Evolutionary conservation across 2,329 filamentous ascomycete species (phyloP).

Genomic region (Didymella lethalis): DNA sequence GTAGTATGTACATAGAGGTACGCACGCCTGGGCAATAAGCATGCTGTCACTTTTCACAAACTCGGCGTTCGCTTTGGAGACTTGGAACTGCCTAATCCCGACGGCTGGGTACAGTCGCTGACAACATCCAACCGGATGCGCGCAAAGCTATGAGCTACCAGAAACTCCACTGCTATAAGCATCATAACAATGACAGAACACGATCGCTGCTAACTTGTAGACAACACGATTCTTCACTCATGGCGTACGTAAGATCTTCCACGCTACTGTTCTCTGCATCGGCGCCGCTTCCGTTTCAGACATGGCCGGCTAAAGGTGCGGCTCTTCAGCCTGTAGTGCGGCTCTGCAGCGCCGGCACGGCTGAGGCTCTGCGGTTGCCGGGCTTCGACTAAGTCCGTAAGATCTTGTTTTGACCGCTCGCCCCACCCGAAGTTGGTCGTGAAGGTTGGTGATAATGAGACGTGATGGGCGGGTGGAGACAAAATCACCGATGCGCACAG

Average conservation of each 20-base stretch:
- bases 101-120: no score
- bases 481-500: slow-evolving; percentile 14
- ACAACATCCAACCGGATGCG: not conserved
- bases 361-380: slow-evolving; percentile 10
- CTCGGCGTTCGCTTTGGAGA: not conserved
- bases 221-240: not conserved
- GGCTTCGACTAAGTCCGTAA: not conserved
- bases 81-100: not conserved
- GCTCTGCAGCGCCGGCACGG: slow-evolving; percentile 16
- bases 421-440: not conserved
- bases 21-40: not conserved
- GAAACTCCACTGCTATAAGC: no score
- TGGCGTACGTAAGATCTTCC: slow-evolving; percentile 4
- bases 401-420: slow-evolving; percentile 5
- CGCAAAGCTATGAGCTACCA: not conserved
- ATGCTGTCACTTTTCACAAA: not conserved
- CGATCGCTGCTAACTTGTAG: no score
- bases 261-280: not conserved
- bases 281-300: slow-evolving; percentile 5
- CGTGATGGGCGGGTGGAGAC: not conserved
- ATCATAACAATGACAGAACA: no score
- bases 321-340: slow-evolving; percentile 7
- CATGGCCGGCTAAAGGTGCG: slow-evolving; percentile 2
- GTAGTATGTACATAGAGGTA: not conserved
- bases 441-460: not conserved